Evolutionary conservation across 2,329 filamentous ascomycete genomes (phyloP).

Genomic region (Cladosporium austrohemisphaericum): DNA sequence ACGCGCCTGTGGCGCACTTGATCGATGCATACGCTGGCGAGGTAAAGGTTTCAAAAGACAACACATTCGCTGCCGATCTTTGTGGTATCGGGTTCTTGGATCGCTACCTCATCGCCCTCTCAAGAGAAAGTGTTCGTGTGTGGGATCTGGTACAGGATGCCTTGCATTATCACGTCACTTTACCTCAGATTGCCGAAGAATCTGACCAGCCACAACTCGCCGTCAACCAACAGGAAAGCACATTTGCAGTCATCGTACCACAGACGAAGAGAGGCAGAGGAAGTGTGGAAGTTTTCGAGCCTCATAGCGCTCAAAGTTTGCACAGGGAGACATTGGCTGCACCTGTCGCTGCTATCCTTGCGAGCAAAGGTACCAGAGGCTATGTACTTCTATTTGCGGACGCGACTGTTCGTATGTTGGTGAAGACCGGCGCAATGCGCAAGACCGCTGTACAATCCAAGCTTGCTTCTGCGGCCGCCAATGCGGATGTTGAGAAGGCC

Average conservation of each 20-base stretch:
- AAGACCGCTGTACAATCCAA: conserved; percentile 8
- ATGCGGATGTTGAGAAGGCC: conserved; percentile 4
- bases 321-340: conserved; percentile 40
- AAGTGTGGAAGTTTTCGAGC: conserved; percentile 61
- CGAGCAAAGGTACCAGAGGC: conserved; percentile 61
- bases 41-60: conserved; percentile 62
- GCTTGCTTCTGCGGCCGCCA: conserved; percentile 12
- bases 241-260: conserved; percentile 38
- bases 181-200: conserved; percentile 36
- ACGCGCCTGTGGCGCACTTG: conserved; percentile 65
- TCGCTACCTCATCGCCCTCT: conserved; percentile 70
- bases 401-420: conserved; percentile 61
- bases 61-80: conserved; percentile 39
- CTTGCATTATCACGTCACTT: conserved; percentile 62
- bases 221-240: conserved; percentile 56
- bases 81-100: conserved; percentile 63
- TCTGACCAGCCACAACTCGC: conserved; percentile 48
- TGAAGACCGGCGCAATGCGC: conserved; percentile 8
- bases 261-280: conserved; percentile 30
- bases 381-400: conserved; percentile 74
- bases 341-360: conserved; percentile 60
- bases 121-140: conserved; percentile 66
- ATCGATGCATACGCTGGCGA: conserved; percentile 68
- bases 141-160: conserved; percentile 82
- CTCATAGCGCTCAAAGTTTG: conserved; percentile 57